A percentile compares a stretch with the other conserved stretches of the same genome.
phyloP scores from a whole-genome alignment of 306 rosid species.

The Macrotyloma uniflorum region DNA sequence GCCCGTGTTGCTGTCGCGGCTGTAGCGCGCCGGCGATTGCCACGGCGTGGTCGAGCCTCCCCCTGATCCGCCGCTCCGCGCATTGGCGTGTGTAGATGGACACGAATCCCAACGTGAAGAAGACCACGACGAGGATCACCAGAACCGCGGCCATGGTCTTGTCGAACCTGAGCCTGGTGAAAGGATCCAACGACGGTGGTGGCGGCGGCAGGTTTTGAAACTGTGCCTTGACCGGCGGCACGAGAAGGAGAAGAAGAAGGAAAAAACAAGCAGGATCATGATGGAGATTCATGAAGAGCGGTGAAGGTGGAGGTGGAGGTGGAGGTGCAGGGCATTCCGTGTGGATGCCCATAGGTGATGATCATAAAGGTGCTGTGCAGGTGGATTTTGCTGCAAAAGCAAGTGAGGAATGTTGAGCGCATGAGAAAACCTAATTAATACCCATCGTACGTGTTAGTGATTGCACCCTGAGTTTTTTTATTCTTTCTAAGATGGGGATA shows the following conservation, averaged over 20 bases:
- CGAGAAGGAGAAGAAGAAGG: constrained; percentile 26
- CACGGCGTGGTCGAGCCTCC: constrained; percentile 21
- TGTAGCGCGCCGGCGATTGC: background rate
- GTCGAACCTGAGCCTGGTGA: constrained; percentile 26
- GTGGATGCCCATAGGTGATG: constrained; percentile 38
- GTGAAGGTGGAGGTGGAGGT: constrained; percentile 21
- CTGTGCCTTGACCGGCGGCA: constrained; percentile 43
- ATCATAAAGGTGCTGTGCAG: constrained; percentile 12
- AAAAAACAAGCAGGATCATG: background rate
- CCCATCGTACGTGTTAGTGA: background rate
- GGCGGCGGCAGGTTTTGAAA: background rate
- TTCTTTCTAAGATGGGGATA: background rate
- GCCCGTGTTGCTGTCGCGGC: constrained; percentile 44
- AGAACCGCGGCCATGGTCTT: constrained; percentile 53
- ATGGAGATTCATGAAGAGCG: background rate
- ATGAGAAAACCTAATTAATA: constrained; percentile 10
- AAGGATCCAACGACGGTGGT: background rate
- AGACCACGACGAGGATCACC: constrained; percentile 50
- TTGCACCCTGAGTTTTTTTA: background rate
- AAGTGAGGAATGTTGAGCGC: background rate
- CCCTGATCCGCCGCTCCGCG: constrained; percentile 43
- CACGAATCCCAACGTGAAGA: constrained; percentile 65
- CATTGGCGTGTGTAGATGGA: constrained; percentile 87
- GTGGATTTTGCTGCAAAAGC: background rate
- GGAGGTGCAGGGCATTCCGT: constrained; percentile 5